phyloP scores from a whole-genome alignment of 2,329 filamentous ascomycete species.

The Fusarium ramigenum region DNA sequence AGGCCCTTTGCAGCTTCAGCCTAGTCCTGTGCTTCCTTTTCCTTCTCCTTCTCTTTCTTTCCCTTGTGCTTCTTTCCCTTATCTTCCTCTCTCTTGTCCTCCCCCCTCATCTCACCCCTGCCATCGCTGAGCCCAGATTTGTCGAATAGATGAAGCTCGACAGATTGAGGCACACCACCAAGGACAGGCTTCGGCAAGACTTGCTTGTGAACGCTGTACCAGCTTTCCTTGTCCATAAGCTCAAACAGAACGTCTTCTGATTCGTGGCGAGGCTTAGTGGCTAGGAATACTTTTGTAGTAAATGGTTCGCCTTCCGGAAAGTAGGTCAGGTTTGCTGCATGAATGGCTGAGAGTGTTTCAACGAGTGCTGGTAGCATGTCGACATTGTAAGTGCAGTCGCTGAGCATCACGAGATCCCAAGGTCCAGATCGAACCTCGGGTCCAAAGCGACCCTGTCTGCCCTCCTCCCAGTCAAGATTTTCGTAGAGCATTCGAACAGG shows the following conservation, averaged over 20 bases:
- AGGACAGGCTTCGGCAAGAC: constrained; percentile 58
- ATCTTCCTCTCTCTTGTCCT: neutral
- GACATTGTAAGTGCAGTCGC: constrained; percentile 70
- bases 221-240: constrained; percentile 56
- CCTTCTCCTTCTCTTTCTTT: neutral
- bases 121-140: constrained; percentile 45
- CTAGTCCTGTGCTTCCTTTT: constrained; percentile 10
- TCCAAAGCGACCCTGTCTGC: constrained; percentile 56
- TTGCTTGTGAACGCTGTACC: constrained; percentile 54
- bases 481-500: constrained; percentile 56
- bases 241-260: constrained; percentile 61
- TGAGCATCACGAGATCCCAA: constrained; percentile 66
- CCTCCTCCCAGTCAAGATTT: constrained; percentile 67
- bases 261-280: constrained; percentile 65
- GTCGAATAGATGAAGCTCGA: constrained; percentile 64
- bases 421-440: constrained; percentile 47
- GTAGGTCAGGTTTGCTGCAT: constrained; percentile 48
- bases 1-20: constrained; percentile 21
- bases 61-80: neutral
- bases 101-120: constrained; percentile 1
- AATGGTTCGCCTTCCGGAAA: constrained; percentile 24
- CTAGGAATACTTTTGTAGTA: constrained; percentile 59
- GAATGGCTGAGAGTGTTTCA: constrained; percentile 61
- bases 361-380: constrained; percentile 65
- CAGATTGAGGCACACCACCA: constrained; percentile 53